Evolutionary conservation across 140 eudicot genomes (phyloP), one percentile per base, ranked within the genome.

Genomic region (Erigeron philadelphicus): DNA sequence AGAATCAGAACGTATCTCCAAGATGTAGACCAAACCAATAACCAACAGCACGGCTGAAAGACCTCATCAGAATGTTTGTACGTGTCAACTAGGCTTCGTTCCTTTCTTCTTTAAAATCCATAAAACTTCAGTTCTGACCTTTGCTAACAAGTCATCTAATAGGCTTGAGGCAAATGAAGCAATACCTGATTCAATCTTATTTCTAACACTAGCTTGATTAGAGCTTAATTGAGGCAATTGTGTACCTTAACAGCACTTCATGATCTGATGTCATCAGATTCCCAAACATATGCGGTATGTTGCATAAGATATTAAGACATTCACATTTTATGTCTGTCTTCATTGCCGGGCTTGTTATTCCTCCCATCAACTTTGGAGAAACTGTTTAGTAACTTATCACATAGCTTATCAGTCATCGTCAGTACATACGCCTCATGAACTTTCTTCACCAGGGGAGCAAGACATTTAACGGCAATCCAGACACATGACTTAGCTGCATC

Each of bases 401-500:
- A 89, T 64, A 94, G 96, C 80, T 81, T 94, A 72, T 80, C 64
- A 21, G 96, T 67, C 97, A 94, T 94, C 56, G 90, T 95, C 70
- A 94, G 76, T 18, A 94, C 88, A 58, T 83, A 95, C 64, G 76
- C 81, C 77, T 82, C 87, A 1, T 78, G 84, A 60, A 94, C 73
- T 82, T 90, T 94, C 87, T 90, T 94, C 77, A 87, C 99, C 78
- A 94, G 67, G 9, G 96, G 99, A 75, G 91, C 88, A 78, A 94
- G 87, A 79, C 99, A 94, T 83, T 94, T 94, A 25, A 94, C 90
- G 64, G 99, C 72, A 94, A 82, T 75, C 95, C 99, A 80, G 99
- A 94, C 50, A 94, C 95, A 62, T 94, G 97, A 61, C 96, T n/a
- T 95, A 64, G 97, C 95, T 47, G 96, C 95, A 85, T 94, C 99